phyloP scores from a whole-genome alignment of 768 basidiomycete genomes.

The Boletus pseudo-olivaceus region DNA sequence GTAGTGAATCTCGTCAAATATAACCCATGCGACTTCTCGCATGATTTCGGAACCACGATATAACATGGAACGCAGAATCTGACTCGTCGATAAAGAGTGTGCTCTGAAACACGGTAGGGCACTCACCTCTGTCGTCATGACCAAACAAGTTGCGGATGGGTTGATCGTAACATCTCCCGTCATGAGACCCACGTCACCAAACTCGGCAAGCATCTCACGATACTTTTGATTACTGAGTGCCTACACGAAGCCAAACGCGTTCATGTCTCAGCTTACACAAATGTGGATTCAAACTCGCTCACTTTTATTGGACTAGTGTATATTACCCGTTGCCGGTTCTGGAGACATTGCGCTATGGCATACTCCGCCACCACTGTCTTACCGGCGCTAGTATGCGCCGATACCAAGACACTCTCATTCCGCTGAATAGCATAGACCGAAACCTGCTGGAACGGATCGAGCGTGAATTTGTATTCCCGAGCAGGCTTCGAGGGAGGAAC shows the following conservation, averaged over 20 bases:
- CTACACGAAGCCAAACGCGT: constrained; percentile 42
- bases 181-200: constrained; percentile 98
- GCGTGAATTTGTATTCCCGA: constrained; percentile 90
- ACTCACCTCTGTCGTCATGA: constrained; percentile 98
- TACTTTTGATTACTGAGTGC: constrained; percentile 99
- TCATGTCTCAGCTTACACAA: constrained; percentile 10
- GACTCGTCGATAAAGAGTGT: background rate
- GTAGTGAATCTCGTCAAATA: constrained; percentile 99
- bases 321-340: constrained; percentile 92
- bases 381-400: constrained; percentile 97
- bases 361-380: constrained; percentile 99
- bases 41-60: constrained; percentile 98
- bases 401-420: constrained; percentile 96
- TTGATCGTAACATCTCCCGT: constrained; percentile 99
- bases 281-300: constrained; percentile 31
- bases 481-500: constrained; percentile 89
- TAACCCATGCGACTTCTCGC: constrained; percentile 99
- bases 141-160: constrained; percentile 92
- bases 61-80: constrained; percentile 98
- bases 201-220: constrained; percentile 94
- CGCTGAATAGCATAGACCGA: constrained; percentile 94
- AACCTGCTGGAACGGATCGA: constrained; percentile 97
- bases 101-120: background rate
- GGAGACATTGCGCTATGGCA: constrained; percentile 94
- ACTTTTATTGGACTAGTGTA: constrained; percentile 99